phyloP scores from a whole-genome alignment of 192 early-diverging fungal species.

The Rhizoclosmatium globosum region DNA sequence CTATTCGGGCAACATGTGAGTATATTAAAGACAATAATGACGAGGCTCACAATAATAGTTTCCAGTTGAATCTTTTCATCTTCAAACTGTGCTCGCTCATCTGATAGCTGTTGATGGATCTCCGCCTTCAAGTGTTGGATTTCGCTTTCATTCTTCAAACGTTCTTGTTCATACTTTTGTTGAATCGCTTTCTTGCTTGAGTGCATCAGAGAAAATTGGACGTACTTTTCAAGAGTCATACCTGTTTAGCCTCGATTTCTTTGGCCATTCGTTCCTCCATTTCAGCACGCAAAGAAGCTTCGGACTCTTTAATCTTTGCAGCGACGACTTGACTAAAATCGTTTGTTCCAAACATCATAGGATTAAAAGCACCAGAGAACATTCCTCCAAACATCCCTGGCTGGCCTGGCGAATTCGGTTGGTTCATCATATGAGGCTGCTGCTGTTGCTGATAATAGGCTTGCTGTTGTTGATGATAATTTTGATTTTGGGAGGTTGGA shows the following conservation, averaged over 20 bases:
- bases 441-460: neutral
- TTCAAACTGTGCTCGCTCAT: constrained; percentile 43
- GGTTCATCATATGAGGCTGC: constrained; percentile 2
- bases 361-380: neutral
- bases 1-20: neutral
- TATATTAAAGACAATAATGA: neutral
- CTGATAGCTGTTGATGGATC: constrained; percentile 39
- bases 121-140: constrained; percentile 35
- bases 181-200: constrained; percentile 32
- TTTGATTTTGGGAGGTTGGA: constrained; percentile 11
- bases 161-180: constrained; percentile 39
- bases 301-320: constrained; percentile 39
- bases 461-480: neutral
- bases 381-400: constrained; percentile 3
- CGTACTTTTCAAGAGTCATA: neutral
- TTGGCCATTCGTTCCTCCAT: constrained; percentile 47
- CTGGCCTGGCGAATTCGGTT: too few relatives aligned
- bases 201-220: neutral
- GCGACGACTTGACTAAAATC: constrained; percentile 32
- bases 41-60: constrained; percentile 7
- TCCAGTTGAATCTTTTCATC: constrained; percentile 30
- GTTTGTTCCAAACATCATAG: neutral
- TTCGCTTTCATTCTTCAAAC: constrained; percentile 45
- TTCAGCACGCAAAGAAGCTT: constrained; percentile 39
- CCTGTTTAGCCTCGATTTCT: constrained; percentile 42